Percentiles rank a stretch among this genome's conserved stretches.
phyloP scores from a whole-genome alignment of 73 alveolate species.

The Strombidium stylifer region DNA sequence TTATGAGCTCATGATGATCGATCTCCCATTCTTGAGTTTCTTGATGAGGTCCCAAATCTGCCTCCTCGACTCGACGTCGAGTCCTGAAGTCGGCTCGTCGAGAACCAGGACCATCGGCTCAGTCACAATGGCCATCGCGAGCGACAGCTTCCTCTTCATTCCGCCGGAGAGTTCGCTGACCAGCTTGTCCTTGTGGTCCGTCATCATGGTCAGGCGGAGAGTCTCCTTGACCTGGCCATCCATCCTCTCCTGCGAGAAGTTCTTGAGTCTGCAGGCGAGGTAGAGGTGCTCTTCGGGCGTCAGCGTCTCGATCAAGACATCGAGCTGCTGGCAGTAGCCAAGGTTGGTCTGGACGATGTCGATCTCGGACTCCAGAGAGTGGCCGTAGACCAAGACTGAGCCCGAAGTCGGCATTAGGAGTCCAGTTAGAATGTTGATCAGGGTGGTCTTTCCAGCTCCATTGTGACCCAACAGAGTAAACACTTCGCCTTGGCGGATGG shows the following conservation, averaged over 20 bases:
- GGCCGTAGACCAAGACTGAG: conserved; percentile 67
- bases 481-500: conserved; percentile 63
- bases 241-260: conserved; percentile 57
- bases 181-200: conserved; percentile 55
- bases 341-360: conserved; percentile 70
- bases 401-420: conserved; percentile 67
- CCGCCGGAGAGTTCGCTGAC: conserved; percentile 94
- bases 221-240: conserved; percentile 51
- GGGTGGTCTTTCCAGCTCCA: conserved; percentile 92
- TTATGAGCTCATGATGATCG: conserved; percentile 54
- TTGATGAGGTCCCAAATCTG: conserved; percentile 83
- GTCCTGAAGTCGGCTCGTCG: conserved; percentile 95
- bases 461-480: conserved; percentile 82
- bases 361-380: conserved; percentile 62
- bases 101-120: conserved; percentile 77
- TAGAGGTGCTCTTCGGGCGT: conserved; percentile 86
- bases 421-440: conserved; percentile 81
- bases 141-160: conserved; percentile 93
- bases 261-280: conserved; percentile 70
- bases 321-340: conserved; percentile 89
- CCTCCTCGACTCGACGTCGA: conserved; percentile 88
- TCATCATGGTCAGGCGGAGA: conserved; percentile 55
- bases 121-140: conserved; percentile 90
- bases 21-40: conserved; percentile 63
- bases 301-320: conserved; percentile 82